Conservation (phyloP, 345 rosid species). For the Citrus australasica region DNA sequence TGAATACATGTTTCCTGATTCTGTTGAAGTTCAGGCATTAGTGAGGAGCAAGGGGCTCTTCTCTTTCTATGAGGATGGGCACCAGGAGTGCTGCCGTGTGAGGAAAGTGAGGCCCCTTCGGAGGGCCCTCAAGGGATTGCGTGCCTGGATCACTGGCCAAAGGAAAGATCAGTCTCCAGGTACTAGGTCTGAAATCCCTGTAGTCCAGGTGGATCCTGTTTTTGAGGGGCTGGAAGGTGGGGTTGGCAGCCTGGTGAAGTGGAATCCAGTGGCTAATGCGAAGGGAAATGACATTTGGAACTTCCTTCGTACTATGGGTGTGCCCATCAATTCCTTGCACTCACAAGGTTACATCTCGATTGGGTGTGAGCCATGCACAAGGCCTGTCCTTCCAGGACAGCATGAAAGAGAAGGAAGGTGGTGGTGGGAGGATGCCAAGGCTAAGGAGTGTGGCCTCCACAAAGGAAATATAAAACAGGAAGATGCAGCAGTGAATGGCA, state of each 20-base stretch:
- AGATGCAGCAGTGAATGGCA: constrained; percentile 24
- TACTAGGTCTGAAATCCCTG: constrained; percentile 79
- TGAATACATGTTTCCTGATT: constrained; percentile 94
- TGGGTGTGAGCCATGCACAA: constrained; percentile 98
- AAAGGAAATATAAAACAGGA: constrained; percentile 77
- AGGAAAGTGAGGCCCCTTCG: constrained; percentile 93
- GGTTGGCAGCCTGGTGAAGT: constrained; percentile 82
- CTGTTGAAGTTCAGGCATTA: constrained; percentile 87
- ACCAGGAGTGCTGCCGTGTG: constrained; percentile 96
- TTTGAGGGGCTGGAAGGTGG: constrained; percentile 94
- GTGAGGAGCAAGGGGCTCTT: constrained; percentile 91
- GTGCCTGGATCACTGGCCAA: constrained; percentile 97
- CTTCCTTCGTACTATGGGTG: constrained; percentile 81
- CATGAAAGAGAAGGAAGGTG: constrained; percentile 99
- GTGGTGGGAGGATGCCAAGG: constrained; percentile 99
- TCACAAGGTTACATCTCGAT: constrained; percentile 77
- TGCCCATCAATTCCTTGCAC: constrained; percentile 81
- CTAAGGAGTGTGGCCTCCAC: constrained; percentile 96
- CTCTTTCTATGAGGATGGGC: constrained; percentile 94
- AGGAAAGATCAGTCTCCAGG: constrained; percentile 96
- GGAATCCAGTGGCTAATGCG: constrained; percentile 92
- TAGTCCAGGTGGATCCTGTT: constrained; percentile 87
- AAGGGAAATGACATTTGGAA: constrained; percentile 76
- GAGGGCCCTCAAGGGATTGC: constrained; percentile 83
- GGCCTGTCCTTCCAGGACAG: constrained; percentile 92